Conservation (phyloP, 345 rosid species). For the Ailanthus altissimus region DNA sequence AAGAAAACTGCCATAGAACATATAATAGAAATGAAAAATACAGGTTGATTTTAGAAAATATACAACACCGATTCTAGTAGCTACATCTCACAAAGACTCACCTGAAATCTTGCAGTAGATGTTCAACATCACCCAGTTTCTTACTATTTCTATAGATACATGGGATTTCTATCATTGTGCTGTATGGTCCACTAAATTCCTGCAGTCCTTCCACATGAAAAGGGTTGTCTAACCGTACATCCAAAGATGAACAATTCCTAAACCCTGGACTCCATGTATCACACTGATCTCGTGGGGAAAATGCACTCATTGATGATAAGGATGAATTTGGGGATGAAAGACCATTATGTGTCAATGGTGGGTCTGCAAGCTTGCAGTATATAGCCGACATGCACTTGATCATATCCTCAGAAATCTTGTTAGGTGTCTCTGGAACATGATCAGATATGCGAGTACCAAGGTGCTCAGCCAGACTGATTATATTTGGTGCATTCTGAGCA, state of each 20-base stretch:
- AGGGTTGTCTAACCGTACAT: conserved; percentile 73
- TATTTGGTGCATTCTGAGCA: conserved; percentile 61
- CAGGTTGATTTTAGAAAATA: background rate
- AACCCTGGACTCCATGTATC: conserved; percentile 86
- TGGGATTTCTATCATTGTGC: conserved; percentile 82
- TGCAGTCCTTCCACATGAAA: conserved; percentile 85
- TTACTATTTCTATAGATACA: conserved; percentile 78
- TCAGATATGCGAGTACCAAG: conserved; percentile 87
- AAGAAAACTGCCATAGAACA: conserved; percentile 5
- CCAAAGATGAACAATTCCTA: conserved; percentile 75
- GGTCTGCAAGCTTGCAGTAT: conserved; percentile 88
- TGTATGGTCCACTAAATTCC: conserved; percentile 93
- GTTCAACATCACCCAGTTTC: conserved; percentile 76
- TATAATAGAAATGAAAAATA: background rate
- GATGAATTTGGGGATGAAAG: conserved; percentile 85
- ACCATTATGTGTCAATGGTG: conserved; percentile 61
- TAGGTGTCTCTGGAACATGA: conserved; percentile 87
- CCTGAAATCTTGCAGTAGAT: conserved; percentile 86
- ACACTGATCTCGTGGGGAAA: conserved; percentile 71
- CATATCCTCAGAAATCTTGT: conserved; percentile 97
- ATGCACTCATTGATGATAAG: conserved; percentile 60
- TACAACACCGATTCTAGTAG: background rate
- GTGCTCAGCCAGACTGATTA: conserved; percentile 93
- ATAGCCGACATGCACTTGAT: conserved; percentile 87
- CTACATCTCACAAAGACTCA: conserved; percentile 31